phyloP scores from a whole-genome alignment of 768 basidiomycete species.

The Glaciozyma martinii region DNA sequence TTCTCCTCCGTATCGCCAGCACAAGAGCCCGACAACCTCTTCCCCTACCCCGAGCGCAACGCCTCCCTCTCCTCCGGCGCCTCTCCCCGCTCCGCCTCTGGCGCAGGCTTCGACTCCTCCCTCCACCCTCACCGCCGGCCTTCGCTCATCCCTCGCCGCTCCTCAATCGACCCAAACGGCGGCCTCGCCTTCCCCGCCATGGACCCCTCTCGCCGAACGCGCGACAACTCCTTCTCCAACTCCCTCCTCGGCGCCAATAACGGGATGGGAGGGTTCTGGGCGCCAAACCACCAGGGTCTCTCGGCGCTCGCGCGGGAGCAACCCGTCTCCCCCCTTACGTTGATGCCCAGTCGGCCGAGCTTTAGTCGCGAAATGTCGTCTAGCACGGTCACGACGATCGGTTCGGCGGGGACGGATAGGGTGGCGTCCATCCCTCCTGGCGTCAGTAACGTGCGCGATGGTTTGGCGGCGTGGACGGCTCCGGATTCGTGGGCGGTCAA shows the following conservation, averaged over 20 bases:
- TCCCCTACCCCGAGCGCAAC: background rate
- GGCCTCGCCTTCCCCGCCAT: background rate
- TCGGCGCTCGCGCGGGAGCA: background rate
- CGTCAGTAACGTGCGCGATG: background rate
- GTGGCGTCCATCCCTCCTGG: background rate
- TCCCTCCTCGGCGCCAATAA: background rate
- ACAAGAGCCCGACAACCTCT: background rate
- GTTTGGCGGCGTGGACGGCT: constrained; percentile 34
- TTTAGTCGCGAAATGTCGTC: background rate
- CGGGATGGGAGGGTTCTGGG: background rate
- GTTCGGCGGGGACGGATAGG: background rate
- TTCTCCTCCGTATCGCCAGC: background rate
- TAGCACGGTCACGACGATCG: background rate
- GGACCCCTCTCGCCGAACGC: background rate
- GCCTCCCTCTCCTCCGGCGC: background rate
- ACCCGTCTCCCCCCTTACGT: no score
- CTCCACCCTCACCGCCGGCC: background rate
- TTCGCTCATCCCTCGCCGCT: no score
- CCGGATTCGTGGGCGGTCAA: constrained; percentile 47
- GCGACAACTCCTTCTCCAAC: no score
- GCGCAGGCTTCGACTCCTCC: background rate
- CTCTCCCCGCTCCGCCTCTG: background rate
- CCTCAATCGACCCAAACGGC: background rate
- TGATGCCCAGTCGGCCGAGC: no score
- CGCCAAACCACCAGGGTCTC: background rate